phyloP scores from a whole-genome alignment of 208 protist genomes.

The Endotrypanum monterogeii region DNA sequence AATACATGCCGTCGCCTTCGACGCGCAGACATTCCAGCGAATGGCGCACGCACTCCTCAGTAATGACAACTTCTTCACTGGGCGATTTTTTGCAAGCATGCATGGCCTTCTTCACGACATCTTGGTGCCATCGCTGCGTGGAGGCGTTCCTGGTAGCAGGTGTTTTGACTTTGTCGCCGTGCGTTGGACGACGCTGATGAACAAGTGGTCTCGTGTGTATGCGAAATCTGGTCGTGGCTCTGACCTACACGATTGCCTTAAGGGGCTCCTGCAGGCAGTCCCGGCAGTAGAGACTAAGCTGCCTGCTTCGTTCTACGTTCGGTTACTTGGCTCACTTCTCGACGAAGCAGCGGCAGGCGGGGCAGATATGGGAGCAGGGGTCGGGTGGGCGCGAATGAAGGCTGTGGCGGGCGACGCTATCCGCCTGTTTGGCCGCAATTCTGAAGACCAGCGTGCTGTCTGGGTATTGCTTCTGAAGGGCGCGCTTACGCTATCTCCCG shows the following conservation, averaged over 20 bases:
- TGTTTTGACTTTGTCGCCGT: slow-evolving; percentile 56
- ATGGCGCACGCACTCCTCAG: slow-evolving; percentile 51
- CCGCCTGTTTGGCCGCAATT: slow-evolving; percentile 56
- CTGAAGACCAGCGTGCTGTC: slow-evolving; percentile 41
- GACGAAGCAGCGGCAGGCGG: slow-evolving; percentile 27
- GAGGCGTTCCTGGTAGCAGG: neutral
- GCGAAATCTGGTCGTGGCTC: slow-evolving; percentile 44
- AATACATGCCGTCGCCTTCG: slow-evolving; percentile 16
- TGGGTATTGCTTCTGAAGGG: slow-evolving; percentile 80
- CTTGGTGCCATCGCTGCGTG: slow-evolving; percentile 26
- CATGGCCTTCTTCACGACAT: slow-evolving; percentile 37
- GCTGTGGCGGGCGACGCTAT: slow-evolving; percentile 43
- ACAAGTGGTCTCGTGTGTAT: slow-evolving; percentile 79
- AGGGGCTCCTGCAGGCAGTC: slow-evolving; percentile 33
- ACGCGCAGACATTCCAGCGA: slow-evolving; percentile 32
- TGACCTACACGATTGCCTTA: slow-evolving; percentile 41
- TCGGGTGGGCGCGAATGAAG: slow-evolving; percentile 42
- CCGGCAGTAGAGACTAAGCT: slow-evolving; percentile 61
- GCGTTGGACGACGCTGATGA: slow-evolving; percentile 77
- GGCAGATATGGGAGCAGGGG: neutral
- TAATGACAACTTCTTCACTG: slow-evolving; percentile 77
- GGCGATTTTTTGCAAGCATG: slow-evolving; percentile 48
- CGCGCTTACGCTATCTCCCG: slow-evolving; percentile 55
- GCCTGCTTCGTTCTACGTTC: slow-evolving; percentile 60
- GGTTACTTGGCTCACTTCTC: slow-evolving; percentile 64